Base-by-base conservation (phyloP, 225 moss, liverwort and hornwort genomes). In the Pseudisothecium myosuroides region DNA sequence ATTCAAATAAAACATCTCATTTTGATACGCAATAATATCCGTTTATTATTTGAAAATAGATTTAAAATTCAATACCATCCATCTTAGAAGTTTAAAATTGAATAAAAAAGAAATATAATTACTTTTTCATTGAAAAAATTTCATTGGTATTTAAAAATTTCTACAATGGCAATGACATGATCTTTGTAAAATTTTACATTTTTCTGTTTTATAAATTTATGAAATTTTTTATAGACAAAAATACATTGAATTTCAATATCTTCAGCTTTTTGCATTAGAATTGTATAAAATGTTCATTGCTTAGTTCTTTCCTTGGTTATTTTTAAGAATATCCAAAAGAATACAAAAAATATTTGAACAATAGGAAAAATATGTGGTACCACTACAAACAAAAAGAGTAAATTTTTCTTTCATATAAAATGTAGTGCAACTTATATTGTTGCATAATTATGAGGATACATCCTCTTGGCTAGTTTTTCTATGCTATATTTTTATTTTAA, bases 221-320 rank as follows among this genome's bases (percentile, higher is more conserved):
- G 0, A 41, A 41, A 27, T 27, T 72, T 41, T 72, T 1, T 72
- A 17, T 27, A 43, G 16, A 27, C 1, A 0, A 43, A 72, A 72
- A 15, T 41, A 43, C 8, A 17, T 28, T 9, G 27, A 72, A 72
- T 43, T 72, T 72, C 1, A 43, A 72, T 43, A 27, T 23, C 23
- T 36, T 41, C 2, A 0, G 9, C 0, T 39, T 23, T 26, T 5
- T 15, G 14, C 1, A 3, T 71, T 14, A 15, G 8, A 39, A 23
- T 23, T 41, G 7, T 3, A 7, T 41, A 0, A 43, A 43, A 14
- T 15, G 9, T 41, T 14, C 8, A 41, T 14, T 26, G 5, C 8
- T 71, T 4, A 8, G 4, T 14, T 71, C 5, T 26, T 41, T 39
- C 14, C 71, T 71, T 71, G 2, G 27, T 26, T 43, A 3, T 3